These are phyloP conservation scores for Leucocoprinus leucothites DNA, from an alignment of 768 basidiomycete genomes.

Conservation along the genomic window DNA sequence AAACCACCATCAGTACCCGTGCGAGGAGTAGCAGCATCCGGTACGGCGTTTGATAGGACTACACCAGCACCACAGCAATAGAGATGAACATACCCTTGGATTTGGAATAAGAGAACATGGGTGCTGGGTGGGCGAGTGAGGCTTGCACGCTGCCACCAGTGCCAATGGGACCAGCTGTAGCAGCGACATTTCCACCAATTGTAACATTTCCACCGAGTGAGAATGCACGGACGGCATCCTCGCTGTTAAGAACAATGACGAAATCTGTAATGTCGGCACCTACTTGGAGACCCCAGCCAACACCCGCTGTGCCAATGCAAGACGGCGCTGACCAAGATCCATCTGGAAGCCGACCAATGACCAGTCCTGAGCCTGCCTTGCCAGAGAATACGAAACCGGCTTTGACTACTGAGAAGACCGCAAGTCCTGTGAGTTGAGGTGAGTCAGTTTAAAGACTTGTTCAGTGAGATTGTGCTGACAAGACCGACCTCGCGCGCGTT, in stretches of 20 bases:
- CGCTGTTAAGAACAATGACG: slow-evolving; percentile 94
- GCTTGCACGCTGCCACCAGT: slow-evolving; percentile 91
- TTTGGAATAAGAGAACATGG: slow-evolving; percentile 97
- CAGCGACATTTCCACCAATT: slow-evolving; percentile 86
- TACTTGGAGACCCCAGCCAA: slow-evolving; percentile 94
- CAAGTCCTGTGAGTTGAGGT: slow-evolving; percentile 58
- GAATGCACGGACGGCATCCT: slow-evolving; percentile 94
- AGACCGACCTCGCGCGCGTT: slow-evolving; percentile 75
- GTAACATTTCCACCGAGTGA: slow-evolving; percentile 95
- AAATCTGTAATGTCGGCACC: slow-evolving; percentile 96
- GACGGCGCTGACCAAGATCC: slow-evolving; percentile 97
- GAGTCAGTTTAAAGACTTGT: not conserved
- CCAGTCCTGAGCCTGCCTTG: slow-evolving; percentile 89
- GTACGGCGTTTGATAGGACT: not conserved
- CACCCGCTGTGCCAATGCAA: slow-evolving; percentile 93
- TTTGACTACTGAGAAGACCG: slow-evolving; percentile 91
- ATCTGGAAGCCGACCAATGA: slow-evolving; percentile 89
- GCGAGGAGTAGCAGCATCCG: not conserved
- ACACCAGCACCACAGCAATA: not conserved
- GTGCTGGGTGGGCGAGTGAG: slow-evolving; percentile 86
- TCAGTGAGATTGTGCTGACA: not conserved
- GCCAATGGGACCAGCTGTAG: slow-evolving; percentile 88
- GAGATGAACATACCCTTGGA: slow-evolving; percentile 70
- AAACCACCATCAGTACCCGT: slow-evolving; percentile 1
- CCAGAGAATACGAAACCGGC: slow-evolving; percentile 95